Percentiles rank a stretch among this genome's conserved stretches.
phyloP scores from a whole-genome alignment of 805 yeast genomes.

The Suhomyces canberraensis region DNA sequence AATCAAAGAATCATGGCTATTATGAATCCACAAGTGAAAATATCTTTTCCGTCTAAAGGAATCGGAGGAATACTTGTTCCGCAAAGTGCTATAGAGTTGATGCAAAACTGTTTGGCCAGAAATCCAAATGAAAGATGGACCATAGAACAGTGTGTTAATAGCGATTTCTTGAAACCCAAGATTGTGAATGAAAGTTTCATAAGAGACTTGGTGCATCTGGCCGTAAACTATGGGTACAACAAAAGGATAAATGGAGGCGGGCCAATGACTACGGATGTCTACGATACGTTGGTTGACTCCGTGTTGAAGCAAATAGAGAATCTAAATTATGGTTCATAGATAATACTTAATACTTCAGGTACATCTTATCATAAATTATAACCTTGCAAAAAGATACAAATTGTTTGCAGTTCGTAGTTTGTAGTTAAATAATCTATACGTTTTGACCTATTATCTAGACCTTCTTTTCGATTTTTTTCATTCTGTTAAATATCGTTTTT shows the following conservation, averaged over 20 bases:
- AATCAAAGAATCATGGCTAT: conserved; percentile 78
- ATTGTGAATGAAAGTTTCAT: conserved; percentile 65
- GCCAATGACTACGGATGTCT: conserved; percentile 36
- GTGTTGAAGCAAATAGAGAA: conserved; percentile 54
- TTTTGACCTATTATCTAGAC: no score
- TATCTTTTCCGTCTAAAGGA: conserved; percentile 62
- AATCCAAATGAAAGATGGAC: conserved; percentile 69
- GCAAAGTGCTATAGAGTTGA: conserved; percentile 61
- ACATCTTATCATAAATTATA: no score
- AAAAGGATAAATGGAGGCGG: conserved; percentile 36
- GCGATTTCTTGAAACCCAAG: conserved; percentile 72
- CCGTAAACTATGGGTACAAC: conserved; percentile 66
- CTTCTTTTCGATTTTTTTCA: no score
- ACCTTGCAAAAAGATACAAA: no score
- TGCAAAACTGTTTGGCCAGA: conserved; percentile 67
- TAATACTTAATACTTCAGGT: background rate
- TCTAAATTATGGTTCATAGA: conserved; percentile 26
- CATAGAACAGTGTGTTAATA: conserved; percentile 54
- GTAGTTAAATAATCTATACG: no score
- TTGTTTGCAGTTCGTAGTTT: no score
- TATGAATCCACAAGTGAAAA: conserved; percentile 75
- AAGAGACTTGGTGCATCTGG: conserved; percentile 68
- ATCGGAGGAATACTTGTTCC: conserved; percentile 65
- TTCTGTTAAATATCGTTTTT: no score
- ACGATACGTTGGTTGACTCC: conserved; percentile 43